Conservation (phyloP, 169 alveolate species). For the Babesia bigemina region DNA sequence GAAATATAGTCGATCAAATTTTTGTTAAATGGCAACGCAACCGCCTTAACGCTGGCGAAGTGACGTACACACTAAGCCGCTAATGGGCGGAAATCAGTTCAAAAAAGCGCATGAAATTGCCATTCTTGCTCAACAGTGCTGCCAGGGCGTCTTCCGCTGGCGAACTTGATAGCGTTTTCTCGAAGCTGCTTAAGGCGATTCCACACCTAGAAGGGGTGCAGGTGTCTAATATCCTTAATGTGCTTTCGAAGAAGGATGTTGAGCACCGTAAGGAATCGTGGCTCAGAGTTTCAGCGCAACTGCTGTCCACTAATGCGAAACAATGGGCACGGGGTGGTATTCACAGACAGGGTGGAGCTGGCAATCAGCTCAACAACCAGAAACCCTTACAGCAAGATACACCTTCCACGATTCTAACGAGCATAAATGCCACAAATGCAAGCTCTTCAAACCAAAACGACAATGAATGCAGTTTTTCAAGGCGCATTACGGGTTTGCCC, state of each 20-base stretch:
- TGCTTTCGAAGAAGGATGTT: conserved; percentile 59
- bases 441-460: neutral
- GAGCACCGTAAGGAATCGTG: conserved; percentile 32
- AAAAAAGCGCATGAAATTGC: conserved; percentile 39
- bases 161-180: conserved; percentile 52
- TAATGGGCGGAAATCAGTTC: neutral
- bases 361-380: neutral
- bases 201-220: conserved; percentile 56
- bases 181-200: conserved; percentile 28
- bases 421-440: neutral
- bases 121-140: conserved; percentile 55
- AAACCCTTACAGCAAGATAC: neutral
- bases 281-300: conserved; percentile 2
- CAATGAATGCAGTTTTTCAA: neutral
- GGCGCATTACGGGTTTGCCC: neutral
- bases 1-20: neutral
- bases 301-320: neutral
- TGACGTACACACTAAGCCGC: neutral
- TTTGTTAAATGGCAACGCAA: neutral
- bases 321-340: neutral
- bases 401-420: neutral
- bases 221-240: conserved; percentile 51
- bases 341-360: conserved; percentile 1
- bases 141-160: conserved; percentile 25
- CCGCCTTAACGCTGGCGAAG: neutral